Evolutionary conservation across 495 filamentous ascomycete genomes (phyloP).

Genomic region (Annulohypoxylon moriforme): DNA sequence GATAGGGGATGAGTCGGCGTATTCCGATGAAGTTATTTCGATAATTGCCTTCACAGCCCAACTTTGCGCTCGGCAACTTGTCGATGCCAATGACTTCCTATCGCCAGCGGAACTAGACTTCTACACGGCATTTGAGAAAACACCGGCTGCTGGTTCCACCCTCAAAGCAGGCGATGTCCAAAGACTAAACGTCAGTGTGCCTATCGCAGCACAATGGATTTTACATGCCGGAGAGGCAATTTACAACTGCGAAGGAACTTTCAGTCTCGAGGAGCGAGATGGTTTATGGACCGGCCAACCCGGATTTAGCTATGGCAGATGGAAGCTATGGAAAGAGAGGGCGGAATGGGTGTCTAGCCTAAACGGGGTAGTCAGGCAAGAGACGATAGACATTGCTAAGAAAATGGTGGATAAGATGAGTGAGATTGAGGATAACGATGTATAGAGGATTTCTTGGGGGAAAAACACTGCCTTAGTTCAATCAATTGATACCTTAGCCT

Average conservation of each 20-base stretch:
- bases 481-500: not conserved
- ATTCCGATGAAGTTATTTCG: conserved; percentile 23
- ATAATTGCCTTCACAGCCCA: conserved; percentile 34
- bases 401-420: conserved; percentile 44
- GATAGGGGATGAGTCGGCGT: not conserved
- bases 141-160: not conserved
- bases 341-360: conserved; percentile 38
- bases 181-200: conserved; percentile 15
- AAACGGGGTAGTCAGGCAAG: conserved; percentile 26
- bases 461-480: not conserved
- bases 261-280: conserved; percentile 3
- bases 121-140: conserved; percentile 37
- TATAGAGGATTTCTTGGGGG: not conserved
- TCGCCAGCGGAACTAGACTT: conserved; percentile 27
- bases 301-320: conserved; percentile 35
- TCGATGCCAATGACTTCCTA: conserved; percentile 19
- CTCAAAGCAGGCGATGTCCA: conserved; percentile 13
- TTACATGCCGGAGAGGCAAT: conserved; percentile 19
- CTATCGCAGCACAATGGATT: conserved; percentile 44
- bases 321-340: conserved; percentile 47
- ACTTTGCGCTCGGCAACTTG: conserved; percentile 22
- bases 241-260: conserved; percentile 26
- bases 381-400: conserved; percentile 38
- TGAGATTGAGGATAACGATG: conserved; percentile 15
- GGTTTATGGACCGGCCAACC: conserved; percentile 22